Evolutionary conservation across 2,329 filamentous ascomycete genomes (phyloP).

Genomic region (Pleomassaria siparia): DNA sequence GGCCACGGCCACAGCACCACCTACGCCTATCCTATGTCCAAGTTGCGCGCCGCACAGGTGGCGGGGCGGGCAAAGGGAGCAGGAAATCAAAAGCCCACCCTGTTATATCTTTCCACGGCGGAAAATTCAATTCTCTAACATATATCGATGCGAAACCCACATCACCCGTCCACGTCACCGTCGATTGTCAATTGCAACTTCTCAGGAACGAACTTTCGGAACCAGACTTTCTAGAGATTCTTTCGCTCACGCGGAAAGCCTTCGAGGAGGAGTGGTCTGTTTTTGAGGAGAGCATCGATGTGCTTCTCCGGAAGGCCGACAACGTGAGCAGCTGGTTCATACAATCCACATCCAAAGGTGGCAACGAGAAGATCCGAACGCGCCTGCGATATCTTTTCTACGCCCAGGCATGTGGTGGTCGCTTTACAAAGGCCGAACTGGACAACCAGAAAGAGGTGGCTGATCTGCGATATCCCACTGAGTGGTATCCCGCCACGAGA

Average conservation of each 20-base stretch:
- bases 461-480: conserved; percentile 84
- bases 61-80: background rate
- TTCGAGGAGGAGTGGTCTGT: conserved; percentile 32
- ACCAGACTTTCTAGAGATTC: conserved; percentile 25
- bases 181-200: background rate
- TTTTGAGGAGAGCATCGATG: conserved; percentile 23
- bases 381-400: conserved; percentile 71
- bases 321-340: conserved; percentile 18
- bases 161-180: background rate
- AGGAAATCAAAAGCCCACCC: background rate
- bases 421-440: conserved; percentile 40
- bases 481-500: conserved; percentile 89
- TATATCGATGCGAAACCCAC: background rate
- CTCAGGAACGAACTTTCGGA: conserved; percentile 8
- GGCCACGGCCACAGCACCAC: conserved; percentile 10
- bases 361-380: conserved; percentile 39
- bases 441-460: conserved; percentile 55
- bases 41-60: conserved; percentile 15
- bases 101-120: background rate
- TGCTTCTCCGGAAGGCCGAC: conserved; percentile 23
- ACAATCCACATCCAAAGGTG: conserved; percentile 8
- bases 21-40: conserved; percentile 32
- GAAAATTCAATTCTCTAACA: background rate
- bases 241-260: conserved; percentile 23
- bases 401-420: conserved; percentile 31